Evolutionary conservation across 305 asterid genomes (phyloP).

Genomic region (Solanum hybrid): DNA sequence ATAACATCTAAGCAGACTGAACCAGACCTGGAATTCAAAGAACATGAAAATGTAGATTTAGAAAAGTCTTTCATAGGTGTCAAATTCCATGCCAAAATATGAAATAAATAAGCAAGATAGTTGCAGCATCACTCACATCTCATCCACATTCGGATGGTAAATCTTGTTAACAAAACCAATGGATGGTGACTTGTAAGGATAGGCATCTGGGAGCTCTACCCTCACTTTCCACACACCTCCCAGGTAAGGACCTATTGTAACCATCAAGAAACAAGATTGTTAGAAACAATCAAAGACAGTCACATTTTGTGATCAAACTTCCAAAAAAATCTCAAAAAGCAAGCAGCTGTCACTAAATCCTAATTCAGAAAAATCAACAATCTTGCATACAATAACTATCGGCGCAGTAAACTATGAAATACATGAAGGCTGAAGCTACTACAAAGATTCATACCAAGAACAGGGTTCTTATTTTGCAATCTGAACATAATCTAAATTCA

Average conservation of each 20-base stretch:
- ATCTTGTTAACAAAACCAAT: slow-evolving; percentile 79
- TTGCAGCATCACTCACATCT: slow-evolving; percentile 45
- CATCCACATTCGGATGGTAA: slow-evolving; percentile 91
- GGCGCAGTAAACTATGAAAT: background rate
- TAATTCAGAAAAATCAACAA: slow-evolving; percentile 10
- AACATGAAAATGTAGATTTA: slow-evolving; percentile 7
- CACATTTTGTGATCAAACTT: background rate
- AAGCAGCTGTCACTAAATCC: slow-evolving; percentile 2
- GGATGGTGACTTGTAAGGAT: slow-evolving; percentile 87
- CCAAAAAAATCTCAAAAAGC: background rate
- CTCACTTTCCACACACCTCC: slow-evolving; percentile 83
- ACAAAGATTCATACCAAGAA: background rate
- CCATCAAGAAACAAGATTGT: slow-evolving; percentile 11
- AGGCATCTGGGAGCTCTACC: slow-evolving; percentile 83
- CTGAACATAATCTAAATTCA: background rate
- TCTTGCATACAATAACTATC: background rate
- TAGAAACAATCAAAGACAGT: background rate
- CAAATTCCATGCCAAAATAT: background rate
- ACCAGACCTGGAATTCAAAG: slow-evolving; percentile 57
- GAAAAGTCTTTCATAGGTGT: background rate
- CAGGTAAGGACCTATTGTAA: slow-evolving; percentile 66
- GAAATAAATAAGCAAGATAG: background rate
- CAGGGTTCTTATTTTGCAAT: background rate
- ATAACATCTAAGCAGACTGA: slow-evolving; percentile 88
- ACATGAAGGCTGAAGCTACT: background rate